Percentiles rank a stretch among this genome's conserved stretches.
phyloP scores from a whole-genome alignment of 192 early-diverging fungal species.

The Coemansia sp. region DNA sequence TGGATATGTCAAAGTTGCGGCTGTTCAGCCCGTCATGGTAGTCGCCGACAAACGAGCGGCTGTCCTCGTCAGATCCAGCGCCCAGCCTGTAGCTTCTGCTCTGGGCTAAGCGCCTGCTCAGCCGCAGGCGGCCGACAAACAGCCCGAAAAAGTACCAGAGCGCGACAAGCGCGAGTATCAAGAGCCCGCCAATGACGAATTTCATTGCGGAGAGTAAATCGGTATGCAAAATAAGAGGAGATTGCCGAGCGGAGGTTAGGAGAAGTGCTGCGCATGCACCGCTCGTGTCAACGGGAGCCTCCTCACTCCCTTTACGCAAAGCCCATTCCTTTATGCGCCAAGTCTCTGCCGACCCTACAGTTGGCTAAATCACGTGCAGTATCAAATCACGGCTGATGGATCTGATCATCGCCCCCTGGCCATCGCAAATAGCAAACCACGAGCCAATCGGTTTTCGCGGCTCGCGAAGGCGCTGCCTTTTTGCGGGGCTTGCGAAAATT shows the following conservation, averaged over 20 bases:
- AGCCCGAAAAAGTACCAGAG: constrained; percentile 50
- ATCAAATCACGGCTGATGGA: not conserved
- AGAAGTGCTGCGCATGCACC: not conserved
- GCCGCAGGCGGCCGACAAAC: constrained; percentile 32
- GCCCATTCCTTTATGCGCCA: not conserved
- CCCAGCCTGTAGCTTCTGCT: constrained; percentile 11
- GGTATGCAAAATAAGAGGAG: constrained; percentile 2
- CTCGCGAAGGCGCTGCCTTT: not conserved
- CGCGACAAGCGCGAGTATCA: constrained; percentile 25
- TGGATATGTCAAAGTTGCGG: constrained; percentile 52
- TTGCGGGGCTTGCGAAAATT: constrained; percentile 32
- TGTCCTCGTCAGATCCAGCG: constrained; percentile 19
- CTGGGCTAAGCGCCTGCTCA: constrained; percentile 34
- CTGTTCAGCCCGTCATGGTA: constrained; percentile 47
- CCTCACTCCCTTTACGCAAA: not conserved
- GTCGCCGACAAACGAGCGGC: constrained; percentile 34
- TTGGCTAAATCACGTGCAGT: constrained; percentile 8
- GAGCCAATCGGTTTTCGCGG: not conserved
- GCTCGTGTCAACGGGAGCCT: too few relatives aligned
- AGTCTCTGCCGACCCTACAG: constrained; percentile 6
- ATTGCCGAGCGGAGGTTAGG: not conserved
- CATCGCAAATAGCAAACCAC: not conserved
- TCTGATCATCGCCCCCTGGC: constrained; percentile 1
- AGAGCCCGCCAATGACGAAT: constrained; percentile 39
- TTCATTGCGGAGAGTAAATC: constrained; percentile 17